Conservation (phyloP, 768 basidiomycete genomes). For the Tulasnella sp. region DNA sequence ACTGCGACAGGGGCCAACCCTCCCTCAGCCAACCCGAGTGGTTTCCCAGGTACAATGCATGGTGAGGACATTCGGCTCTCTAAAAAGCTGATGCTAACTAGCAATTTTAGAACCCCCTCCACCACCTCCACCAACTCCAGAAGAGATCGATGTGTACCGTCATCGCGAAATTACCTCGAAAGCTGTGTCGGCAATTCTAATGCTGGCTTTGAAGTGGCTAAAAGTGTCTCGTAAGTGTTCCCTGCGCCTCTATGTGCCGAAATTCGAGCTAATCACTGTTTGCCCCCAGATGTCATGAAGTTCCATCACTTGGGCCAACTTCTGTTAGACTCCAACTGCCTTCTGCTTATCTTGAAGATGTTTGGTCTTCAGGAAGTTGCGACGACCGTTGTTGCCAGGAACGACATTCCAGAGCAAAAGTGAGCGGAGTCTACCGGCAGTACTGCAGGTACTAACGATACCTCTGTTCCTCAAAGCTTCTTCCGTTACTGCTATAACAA, state of each 20-base stretch:
- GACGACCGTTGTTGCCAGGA: conserved; percentile 72
- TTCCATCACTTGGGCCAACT: conserved; percentile 97
- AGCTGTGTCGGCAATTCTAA: conserved; percentile 88
- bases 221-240: conserved; percentile 83
- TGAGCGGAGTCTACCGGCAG: conserved; percentile 30
- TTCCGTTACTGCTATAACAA: conserved; percentile 87
- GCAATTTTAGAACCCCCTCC: conserved; percentile 24
- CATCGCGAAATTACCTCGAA: conserved; percentile 98
- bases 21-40: conserved; percentile 52
- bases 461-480: conserved; percentile 50
- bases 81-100: background rate
- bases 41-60: conserved; percentile 61
- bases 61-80: conserved; percentile 35
- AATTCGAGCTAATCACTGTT: background rate
- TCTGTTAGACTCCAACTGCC: conserved; percentile 88
- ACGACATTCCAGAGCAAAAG: conserved; percentile 84
- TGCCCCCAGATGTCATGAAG: conserved; percentile 79
- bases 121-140: conserved; percentile 61
- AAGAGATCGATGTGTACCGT: conserved; percentile 87
- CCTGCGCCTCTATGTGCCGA: background rate
- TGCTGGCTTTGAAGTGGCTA: conserved; percentile 93
- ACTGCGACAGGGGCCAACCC: conserved; percentile 62
- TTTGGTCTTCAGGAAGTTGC: conserved; percentile 94
- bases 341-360: conserved; percentile 92
- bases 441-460: background rate